Base-by-base conservation (phyloP, 345 rosid species). In the Melaleuca alternifolia region DNA sequence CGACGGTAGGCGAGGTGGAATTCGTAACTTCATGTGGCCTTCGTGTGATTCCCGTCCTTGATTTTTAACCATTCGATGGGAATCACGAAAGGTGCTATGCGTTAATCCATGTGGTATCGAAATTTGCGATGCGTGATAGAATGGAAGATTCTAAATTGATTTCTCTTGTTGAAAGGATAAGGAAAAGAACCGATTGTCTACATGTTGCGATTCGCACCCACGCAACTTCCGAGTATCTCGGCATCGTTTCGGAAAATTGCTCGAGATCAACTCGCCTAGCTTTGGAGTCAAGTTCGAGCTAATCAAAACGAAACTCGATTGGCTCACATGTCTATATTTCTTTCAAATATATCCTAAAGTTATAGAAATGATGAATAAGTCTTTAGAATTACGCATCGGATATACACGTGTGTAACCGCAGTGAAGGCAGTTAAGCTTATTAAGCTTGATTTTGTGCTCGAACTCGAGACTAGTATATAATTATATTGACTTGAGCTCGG, bases 341-440 rank as follows among this genome's bases (percentile, higher is more conserved):
- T 33, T 65, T 4, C 3, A 0, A 62, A 15, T 2, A 15, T 12
- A 62, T 62, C 7, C 30, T 13, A 28, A 12, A 14, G 1, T 1
- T 28, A n/a, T 4, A 28, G 26, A 57, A 26, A n/a, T n/a, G 33
- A 59, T 3, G 2, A 12, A 0, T 13, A 13, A 59, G 30, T n/a
- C 71, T 12, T n/a, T n/a, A n/a, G 11, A n/a, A 12, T 59, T 13
- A n/a, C 9, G 0, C 14, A 33, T 14, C n/a, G n/a, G n/a, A 13
- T 6, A 0, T 59, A 0, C 33, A n/a, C 0, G 12, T n/a, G 5
- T 1, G 11, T 59, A 59, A 28, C 0, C 2, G 9, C 0, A 1
- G 18, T 18, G 0, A 20, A 8, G 28, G 41, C 28, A 28, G 18
- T 20, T 1, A 0, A 28, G 21, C 21, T 28, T 8, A 62, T 61